phyloP scores from a whole-genome alignment of 2,329 filamentous ascomycete species.

The Simplicillium sp. region DNA sequence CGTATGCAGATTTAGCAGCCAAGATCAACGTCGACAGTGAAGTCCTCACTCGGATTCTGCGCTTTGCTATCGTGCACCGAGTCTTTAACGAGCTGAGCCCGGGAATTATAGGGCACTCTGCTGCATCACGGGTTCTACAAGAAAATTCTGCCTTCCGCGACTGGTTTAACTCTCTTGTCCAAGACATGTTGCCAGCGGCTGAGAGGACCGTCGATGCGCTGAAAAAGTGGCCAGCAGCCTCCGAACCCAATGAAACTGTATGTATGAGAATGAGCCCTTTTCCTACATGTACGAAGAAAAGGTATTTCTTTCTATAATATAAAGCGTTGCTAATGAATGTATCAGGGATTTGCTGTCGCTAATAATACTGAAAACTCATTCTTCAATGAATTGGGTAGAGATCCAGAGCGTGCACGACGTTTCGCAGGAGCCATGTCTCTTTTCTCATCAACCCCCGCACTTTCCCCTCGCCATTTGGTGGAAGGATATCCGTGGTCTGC shows the following conservation, averaged over 20 bases:
- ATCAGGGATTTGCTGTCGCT: background rate
- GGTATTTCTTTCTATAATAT: background rate
- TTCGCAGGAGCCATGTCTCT: background rate
- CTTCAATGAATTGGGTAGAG: background rate
- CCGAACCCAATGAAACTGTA: background rate
- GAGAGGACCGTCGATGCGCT: constrained; percentile 1
- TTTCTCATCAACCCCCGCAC: background rate
- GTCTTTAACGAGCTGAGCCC: background rate
- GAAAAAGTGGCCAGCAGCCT: background rate
- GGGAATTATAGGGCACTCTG: background rate
- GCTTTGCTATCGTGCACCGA: constrained; percentile 1
- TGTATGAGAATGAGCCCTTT: too few relatives aligned
- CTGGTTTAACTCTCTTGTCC: background rate
- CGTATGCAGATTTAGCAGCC: constrained; percentile 1
- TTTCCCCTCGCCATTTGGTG: background rate
- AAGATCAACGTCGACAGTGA: background rate
- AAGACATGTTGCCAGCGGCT: constrained; percentile 1
- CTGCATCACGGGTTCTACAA: background rate
- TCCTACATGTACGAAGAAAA: too few relatives aligned
- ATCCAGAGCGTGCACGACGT: background rate
- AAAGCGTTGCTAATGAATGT: background rate
- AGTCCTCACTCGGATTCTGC: background rate
- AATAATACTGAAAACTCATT: background rate
- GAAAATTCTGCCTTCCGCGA: background rate
- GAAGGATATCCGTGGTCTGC: constrained; percentile 4